These are phyloP conservation scores for Arthrocladium fulminans DNA, from an alignment of 2,329 filamentous ascomycete species.

Conservation along the genomic window DNA sequence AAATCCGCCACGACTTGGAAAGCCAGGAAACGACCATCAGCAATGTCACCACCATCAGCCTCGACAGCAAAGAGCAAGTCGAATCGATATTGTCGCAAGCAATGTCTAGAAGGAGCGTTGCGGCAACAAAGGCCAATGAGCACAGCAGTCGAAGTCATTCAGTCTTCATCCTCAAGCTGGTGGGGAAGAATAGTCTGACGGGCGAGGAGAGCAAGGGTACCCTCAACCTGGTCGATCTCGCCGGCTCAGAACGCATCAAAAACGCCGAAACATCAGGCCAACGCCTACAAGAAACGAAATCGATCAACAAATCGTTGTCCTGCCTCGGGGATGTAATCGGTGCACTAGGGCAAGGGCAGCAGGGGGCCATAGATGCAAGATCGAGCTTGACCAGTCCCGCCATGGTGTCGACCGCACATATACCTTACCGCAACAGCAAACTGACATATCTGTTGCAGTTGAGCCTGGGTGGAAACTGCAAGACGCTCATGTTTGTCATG, in stretches of 20 bases:
- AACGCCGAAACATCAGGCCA: conserved; percentile 80
- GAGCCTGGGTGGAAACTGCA: conserved; percentile 86
- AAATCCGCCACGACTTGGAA: conserved; percentile 76
- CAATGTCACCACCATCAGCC: conserved; percentile 65
- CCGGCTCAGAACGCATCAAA: conserved; percentile 83
- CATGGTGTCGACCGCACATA: conserved; percentile 46
- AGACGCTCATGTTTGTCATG: conserved; percentile 99
- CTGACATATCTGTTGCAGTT: conserved; percentile 92
- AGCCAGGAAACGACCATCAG: conserved; percentile 75
- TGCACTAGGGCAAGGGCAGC: conserved; percentile 55
- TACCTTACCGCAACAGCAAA: conserved; percentile 95
- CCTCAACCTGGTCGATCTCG: conserved; percentile 89
- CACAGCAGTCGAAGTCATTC: conserved; percentile 89
- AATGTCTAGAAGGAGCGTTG: conserved; percentile 78
- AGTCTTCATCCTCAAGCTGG: conserved; percentile 76
- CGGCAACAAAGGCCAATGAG: conserved; percentile 95
- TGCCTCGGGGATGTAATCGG: conserved; percentile 92
- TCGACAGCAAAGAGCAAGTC: conserved; percentile 73
- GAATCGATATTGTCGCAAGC: conserved; percentile 72
- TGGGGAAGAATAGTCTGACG: conserved; percentile 60
- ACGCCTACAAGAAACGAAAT: conserved; percentile 85
- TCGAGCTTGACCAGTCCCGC: conserved; percentile 39
- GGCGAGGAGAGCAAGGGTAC: conserved; percentile 84
- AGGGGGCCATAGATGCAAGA: conserved; percentile 37
- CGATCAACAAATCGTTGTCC: conserved; percentile 90